Base-by-base conservation (phyloP, 1,284 basidiomycete species). In the Naganishia sp. region DNA sequence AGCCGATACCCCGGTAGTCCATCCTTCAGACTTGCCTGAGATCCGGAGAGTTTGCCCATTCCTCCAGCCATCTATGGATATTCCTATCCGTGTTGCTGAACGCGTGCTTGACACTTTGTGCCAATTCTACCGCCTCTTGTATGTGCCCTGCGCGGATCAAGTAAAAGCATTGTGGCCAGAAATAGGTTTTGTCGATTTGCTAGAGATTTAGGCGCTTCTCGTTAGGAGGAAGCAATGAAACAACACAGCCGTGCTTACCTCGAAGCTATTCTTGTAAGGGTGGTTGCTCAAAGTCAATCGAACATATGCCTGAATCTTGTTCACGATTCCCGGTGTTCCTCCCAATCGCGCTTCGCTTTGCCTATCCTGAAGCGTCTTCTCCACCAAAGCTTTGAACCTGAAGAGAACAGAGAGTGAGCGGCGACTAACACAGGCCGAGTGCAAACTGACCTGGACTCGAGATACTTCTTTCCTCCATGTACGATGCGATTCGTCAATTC, bases 121-220 rank as follows among this genome's bases (percentile, higher is more conserved):
- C 88, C 66, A 94, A 88, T 7, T 85, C 83, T 41, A 95, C 81
- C 0, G 95, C 94, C 69, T 96, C 93, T 49, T 85, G 80, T 13
- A 83, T 77, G 75, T 94, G 87, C 0, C 95, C 96, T 2, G 89
- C 89, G 32, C 95, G 87, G 9, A 99, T 83, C 10, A 99, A 85
- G 79, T 90, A 93, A 81, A 92, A 99, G 47, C 96, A 79, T 67
- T 90, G 87, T 15, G 94, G 94, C 94, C 94, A 99, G 17, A 98
- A 74, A 6, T 94, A 92, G 72, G 89, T 88, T 17, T 90, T 89
- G 60, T 87, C 87, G 28, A 94, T 86, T 61, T 92, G 82, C 89
- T 93, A 67, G 28, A 53, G 9, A 25, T 3, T 32, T 25, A 66
- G 55, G 62, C 39, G 42, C 61, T 68, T 53, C 51, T 52, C 63